Evolutionary conservation across 1,284 basidiomycete genomes (phyloP).

Genomic region (Meripilus lineatus): DNA sequence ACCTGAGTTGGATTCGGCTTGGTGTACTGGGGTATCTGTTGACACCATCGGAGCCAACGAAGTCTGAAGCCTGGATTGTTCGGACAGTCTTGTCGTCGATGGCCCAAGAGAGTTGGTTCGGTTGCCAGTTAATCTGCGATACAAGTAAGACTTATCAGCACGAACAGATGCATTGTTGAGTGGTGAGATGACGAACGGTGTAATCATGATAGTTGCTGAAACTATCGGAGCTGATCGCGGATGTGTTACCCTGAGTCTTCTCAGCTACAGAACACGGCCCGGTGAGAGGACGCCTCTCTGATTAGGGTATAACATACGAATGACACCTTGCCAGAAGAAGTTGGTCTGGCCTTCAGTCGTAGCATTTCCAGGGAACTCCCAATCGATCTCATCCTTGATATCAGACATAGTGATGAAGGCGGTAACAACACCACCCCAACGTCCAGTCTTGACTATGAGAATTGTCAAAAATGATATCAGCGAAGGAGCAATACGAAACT

Average conservation of each 20-base stretch:
- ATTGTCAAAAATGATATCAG: constrained; percentile 1
- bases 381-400: constrained; percentile 84
- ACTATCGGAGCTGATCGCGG: constrained; percentile 52
- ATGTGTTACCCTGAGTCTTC: constrained; percentile 36
- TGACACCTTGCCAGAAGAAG: constrained; percentile 72
- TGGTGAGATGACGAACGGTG: constrained; percentile 41
- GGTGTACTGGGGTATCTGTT: constrained; percentile 71
- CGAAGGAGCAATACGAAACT: constrained; percentile 2
- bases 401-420: constrained; percentile 85
- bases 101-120: constrained; percentile 57
- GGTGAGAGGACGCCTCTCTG: constrained; percentile 1
- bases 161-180: background rate
- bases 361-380: constrained; percentile 70
- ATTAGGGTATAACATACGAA: constrained; percentile 46
- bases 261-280: background rate
- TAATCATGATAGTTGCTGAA: constrained; percentile 72
- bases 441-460: constrained; percentile 57
- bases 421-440: constrained; percentile 73
- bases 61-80: constrained; percentile 57
- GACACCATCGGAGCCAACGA: constrained; percentile 45
- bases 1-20: constrained; percentile 75
- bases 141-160: background rate
- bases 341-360: constrained; percentile 70
- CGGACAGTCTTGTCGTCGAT: constrained; percentile 71
- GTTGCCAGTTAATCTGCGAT: constrained; percentile 72